Base-by-base conservation (phyloP, 371 early-diverging fungal genomes). In the Syncephalastrum monosporum region DNA sequence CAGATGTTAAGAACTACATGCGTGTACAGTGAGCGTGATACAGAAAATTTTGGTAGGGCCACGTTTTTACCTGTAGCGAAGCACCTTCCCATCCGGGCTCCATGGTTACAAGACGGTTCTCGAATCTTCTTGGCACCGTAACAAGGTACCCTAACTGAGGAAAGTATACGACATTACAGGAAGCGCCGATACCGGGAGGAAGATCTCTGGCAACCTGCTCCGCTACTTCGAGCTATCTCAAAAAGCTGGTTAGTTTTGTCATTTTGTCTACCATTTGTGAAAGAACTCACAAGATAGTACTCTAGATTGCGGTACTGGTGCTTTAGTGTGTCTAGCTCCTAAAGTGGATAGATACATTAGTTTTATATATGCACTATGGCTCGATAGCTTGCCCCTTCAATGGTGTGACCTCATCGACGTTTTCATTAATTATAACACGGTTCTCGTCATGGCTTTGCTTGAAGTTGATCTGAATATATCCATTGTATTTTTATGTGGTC, bases 121-220 rank as follows among this genome's bases (percentile, higher is more conserved):
- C 56, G 54, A 68, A 65, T 0, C 60, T 58, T 55, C 74, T 79
- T 61, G 91, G 89, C 3, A 89, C 63, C 1, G 91, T 83, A 16
- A 91, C 73, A 10, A 92, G 64, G 56, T 86, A 92, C 1, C 93
- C 93, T 3, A 93, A 77, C 70, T 89, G 87, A 4, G 93, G 93
- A 64, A 91, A 91, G 61, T 93, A 93, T 6, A 93, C 82, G 5
- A 92, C 91, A 53, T 89, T 89, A 50, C 91, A 59, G 0, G 73
- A 59, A 5, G 69, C 61, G 1, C 80, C 73, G 50, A 83, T 67
- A 15, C 73, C 67, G 8, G 64, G 49, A 0, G 88, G 87, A 6
- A 91, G 65, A 2, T 57, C 65, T 8, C 50, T 44, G 17, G 76
- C 75, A 13, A 91, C 80, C 19, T 84, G 81, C 43, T 72, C 70